Evolutionary conservation across 192 early-diverging fungal species (phyloP).

Genomic region (Radiomyces spectabilis): DNA sequence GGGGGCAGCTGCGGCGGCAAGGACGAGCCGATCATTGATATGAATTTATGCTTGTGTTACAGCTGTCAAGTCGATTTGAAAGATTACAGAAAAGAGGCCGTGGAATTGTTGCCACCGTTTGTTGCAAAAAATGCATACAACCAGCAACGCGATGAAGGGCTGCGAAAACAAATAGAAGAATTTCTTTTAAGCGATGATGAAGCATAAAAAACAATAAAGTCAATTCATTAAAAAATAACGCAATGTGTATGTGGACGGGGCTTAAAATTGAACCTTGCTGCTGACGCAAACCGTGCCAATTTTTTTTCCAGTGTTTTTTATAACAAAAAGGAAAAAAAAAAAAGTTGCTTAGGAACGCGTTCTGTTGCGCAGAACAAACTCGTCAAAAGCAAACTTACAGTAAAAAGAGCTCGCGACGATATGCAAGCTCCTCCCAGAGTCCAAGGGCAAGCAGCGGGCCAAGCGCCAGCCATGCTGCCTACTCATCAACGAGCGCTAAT

Average conservation of each 20-base stretch:
- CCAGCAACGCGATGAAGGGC: constrained; percentile 30
- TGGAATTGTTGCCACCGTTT: constrained; percentile 34
- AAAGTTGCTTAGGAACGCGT: no score
- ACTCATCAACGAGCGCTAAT: constrained; percentile 19
- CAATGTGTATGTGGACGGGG: no score
- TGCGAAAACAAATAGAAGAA: constrained; percentile 55
- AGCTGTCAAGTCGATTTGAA: constrained; percentile 43
- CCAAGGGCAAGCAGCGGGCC: no score
- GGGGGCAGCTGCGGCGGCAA: neutral
- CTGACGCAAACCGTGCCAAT: no score
- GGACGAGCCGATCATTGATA: neutral
- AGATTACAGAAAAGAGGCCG: constrained; percentile 20
- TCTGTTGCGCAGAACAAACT: no score
- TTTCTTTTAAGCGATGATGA: constrained; percentile 55
- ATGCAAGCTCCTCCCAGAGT: no score
- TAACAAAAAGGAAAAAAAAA: no score
- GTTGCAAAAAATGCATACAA: constrained; percentile 28
- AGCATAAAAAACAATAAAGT: constrained; percentile 11
- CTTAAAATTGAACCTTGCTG: no score
- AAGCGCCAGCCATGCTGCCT: neutral
- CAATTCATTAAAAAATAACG: no score
- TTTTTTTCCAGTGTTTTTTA: no score
- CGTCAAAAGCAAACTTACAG: no score
- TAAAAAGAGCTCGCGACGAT: no score
- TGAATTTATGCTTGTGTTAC: constrained; percentile 41